phyloP scores from a whole-genome alignment of 1,139 yeast species.

The Barnettozyma hawaiiensis region DNA sequence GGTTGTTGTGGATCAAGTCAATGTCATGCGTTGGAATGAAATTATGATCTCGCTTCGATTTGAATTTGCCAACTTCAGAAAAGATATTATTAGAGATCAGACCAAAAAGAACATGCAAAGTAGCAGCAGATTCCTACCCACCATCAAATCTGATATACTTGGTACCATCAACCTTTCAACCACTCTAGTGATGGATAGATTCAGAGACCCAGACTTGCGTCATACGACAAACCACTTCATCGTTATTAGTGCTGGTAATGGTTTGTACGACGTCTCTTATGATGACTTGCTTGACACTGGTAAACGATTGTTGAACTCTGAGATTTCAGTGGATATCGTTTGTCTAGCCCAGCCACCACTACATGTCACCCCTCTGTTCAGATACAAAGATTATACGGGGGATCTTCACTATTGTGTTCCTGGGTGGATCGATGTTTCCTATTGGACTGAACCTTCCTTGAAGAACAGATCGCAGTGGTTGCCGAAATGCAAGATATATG shows the following conservation, averaged over 20 bases:
- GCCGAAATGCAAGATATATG: conserved; percentile 90
- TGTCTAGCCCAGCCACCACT: conserved; percentile 89
- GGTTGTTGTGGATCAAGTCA: conserved; percentile 93
- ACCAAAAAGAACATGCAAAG: conserved; percentile 33
- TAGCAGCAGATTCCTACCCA: conserved; percentile 58
- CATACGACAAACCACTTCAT: conserved; percentile 85
- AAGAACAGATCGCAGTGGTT: conserved; percentile 55
- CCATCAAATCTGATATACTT: conserved; percentile 82
- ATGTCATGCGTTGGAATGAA: conserved; percentile 80
- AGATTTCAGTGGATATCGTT: conserved; percentile 81
- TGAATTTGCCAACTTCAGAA: conserved; percentile 79
- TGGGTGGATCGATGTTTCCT: conserved; percentile 90
- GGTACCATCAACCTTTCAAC: conserved; percentile 87
- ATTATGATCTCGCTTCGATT: conserved; percentile 83
- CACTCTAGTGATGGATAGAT: conserved; percentile 71
- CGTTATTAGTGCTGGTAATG: conserved; percentile 87
- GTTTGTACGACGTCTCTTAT: conserved; percentile 87
- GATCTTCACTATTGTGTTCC: conserved; percentile 76
- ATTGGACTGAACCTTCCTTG: conserved; percentile 59
- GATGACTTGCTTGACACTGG: conserved; percentile 72
- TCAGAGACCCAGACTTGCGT: conserved; percentile 77
- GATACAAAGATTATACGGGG: conserved; percentile 55
- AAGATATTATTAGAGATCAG: conserved; percentile 56
- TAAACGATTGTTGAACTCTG: conserved; percentile 66
- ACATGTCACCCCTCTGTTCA: conserved; percentile 83